Percentiles rank a stretch among this genome's conserved stretches.
phyloP scores from a whole-genome alignment of 2,329 filamentous ascomycete species.

The Venturia pyrina region DNA sequence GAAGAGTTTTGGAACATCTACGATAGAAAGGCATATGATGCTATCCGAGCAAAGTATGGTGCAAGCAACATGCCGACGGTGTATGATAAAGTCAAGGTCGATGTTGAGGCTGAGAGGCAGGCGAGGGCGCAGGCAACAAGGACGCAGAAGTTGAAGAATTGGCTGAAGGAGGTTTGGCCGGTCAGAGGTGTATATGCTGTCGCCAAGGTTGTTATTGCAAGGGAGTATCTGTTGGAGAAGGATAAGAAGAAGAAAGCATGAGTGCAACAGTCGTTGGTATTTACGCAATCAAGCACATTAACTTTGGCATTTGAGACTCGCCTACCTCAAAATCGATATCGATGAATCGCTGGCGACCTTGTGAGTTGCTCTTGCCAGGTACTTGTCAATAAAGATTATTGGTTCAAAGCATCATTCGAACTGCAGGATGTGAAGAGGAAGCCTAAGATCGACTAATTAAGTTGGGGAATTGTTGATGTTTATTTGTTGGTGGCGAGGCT shows the following conservation, averaged over 20 bases:
- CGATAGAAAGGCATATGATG: slow-evolving; percentile 49
- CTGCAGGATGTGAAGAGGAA: too few species aligned
- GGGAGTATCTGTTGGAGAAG: slow-evolving; percentile 13
- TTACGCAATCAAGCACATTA: too few species aligned
- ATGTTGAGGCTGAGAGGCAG: slow-evolving; percentile 21
- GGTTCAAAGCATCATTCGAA: too few species aligned
- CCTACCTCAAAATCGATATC: neutral
- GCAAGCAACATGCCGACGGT: slow-evolving; percentile 52
- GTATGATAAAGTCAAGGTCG: slow-evolving; percentile 56
- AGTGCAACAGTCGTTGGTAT: neutral
- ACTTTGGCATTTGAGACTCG: too few species aligned
- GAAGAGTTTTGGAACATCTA: slow-evolving; percentile 60
- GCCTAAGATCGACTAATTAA: too few species aligned
- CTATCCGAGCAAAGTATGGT: slow-evolving; percentile 46
- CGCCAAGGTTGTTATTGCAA: slow-evolving; percentile 4
- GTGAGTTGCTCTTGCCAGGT: too few species aligned
- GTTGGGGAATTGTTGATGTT: too few species aligned
- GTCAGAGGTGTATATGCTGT: slow-evolving; percentile 9
- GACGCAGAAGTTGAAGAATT: slow-evolving; percentile 6
- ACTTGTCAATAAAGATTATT: too few species aligned
- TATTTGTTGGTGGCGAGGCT: neutral
- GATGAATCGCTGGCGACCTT: neutral
- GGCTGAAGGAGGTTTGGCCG: slow-evolving; percentile 4
- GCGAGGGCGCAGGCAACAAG: neutral
- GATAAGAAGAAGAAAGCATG: slow-evolving; percentile 5